Percentiles rank a stretch among this genome's conserved stretches.
Conservation (phyloP, 768 basidiomycete genomes). For the Rhodotorula paludigena region DNA sequence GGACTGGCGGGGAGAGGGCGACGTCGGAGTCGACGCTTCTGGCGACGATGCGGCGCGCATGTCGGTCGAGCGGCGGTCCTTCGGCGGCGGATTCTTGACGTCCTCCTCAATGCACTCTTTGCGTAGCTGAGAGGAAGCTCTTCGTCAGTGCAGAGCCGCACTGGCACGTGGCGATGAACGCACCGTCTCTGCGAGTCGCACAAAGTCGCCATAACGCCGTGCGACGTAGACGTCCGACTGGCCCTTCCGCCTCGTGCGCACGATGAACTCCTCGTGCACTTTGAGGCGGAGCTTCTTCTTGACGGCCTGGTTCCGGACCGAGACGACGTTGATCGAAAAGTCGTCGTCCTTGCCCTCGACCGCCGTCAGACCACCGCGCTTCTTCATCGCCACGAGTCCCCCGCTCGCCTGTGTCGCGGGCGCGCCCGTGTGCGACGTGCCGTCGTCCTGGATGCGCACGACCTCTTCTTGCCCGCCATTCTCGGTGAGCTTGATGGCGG, state of each 20-base stretch:
- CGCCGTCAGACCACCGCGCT: constrained; percentile 17
- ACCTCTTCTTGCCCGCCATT: constrained; percentile 64
- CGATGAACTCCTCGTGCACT: constrained; percentile 94
- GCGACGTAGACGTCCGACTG: constrained; percentile 78
- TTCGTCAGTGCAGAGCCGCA: constrained; percentile 4
- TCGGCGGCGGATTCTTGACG: constrained; percentile 76
- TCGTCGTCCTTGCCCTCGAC: constrained; percentile 52
- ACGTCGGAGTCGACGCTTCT: constrained; percentile 1
- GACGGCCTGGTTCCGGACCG: constrained; percentile 66
- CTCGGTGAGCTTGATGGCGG: constrained; percentile 76
- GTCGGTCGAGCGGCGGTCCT: constrained; percentile 59
- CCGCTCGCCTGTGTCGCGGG: constrained; percentile 53
- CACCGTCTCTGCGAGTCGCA: constrained; percentile 77
- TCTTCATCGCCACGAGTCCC: constrained; percentile 8
- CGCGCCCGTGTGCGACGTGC: constrained; percentile 71
- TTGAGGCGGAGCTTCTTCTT: constrained; percentile 81
- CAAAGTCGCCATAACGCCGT: constrained; percentile 91
- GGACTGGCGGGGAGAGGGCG: constrained; percentile 16
- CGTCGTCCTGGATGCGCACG: constrained; percentile 77
- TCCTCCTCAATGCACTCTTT: constrained; percentile 77
- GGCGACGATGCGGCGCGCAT: constrained; percentile 32
- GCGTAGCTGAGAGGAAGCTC: constrained; percentile 58
- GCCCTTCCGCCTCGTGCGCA: constrained; percentile 72
- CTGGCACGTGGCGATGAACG: constrained; percentile 41
- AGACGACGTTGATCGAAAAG: constrained; percentile 88